phyloP scores from a whole-genome alignment of 371 early-diverging fungal species.

The Aphelidium insulamus region DNA sequence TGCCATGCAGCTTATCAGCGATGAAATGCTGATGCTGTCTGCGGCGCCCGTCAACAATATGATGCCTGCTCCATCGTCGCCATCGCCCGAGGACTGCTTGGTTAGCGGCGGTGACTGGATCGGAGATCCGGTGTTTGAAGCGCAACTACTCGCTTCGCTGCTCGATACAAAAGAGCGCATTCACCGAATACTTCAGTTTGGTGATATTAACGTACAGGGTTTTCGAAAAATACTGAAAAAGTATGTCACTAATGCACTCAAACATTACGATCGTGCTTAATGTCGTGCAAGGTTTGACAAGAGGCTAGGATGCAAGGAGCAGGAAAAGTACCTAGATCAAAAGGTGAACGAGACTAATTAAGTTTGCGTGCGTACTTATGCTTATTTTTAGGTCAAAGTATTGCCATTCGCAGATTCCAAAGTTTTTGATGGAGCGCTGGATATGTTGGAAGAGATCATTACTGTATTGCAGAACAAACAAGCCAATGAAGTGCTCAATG shows the following conservation, averaged over 20 bases:
- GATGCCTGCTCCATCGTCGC: no score
- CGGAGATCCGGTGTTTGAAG: conserved; percentile 14
- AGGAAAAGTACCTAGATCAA: conserved; percentile 23
- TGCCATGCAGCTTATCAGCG: conserved; percentile 1
- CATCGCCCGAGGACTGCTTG: no score
- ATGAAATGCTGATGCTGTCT: not conserved
- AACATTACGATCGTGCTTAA: not conserved
- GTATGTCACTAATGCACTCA: conserved; percentile 11
- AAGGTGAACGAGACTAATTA: conserved; percentile 10
- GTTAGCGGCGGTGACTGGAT: no score
- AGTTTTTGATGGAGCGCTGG: conserved; percentile 2
- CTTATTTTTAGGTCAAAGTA: conserved; percentile 4
- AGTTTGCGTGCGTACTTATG: not conserved
- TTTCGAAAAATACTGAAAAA: conserved; percentile 48
- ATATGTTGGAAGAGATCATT: conserved; percentile 3
- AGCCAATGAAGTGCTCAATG: no score
- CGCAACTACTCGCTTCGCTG: conserved; percentile 27
- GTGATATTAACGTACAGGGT: conserved; percentile 36
- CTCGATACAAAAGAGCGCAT: conserved; percentile 31
- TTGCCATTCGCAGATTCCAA: conserved; percentile 9
- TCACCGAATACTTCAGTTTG: conserved; percentile 31
- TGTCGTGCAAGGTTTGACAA: conserved; percentile 28
- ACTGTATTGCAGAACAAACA: no score
- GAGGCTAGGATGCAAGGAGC: conserved; percentile 18
- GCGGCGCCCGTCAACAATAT: conserved; percentile 5